Base-by-base conservation (phyloP, 345 rosid species). In the Eucalyptus cloeziana region DNA sequence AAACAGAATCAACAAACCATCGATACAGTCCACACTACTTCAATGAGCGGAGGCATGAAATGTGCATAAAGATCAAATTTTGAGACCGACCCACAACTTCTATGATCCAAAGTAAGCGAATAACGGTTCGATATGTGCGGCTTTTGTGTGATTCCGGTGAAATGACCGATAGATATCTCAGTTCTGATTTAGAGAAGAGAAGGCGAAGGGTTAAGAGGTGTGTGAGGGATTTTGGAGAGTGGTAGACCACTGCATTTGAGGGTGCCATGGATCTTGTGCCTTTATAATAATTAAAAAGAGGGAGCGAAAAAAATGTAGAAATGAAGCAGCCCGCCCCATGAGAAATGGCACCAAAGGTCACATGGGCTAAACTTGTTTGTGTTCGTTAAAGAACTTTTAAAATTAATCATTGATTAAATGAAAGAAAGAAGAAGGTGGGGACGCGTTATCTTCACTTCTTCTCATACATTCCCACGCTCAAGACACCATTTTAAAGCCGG, bases 281-380 rank as follows among this genome's bases (percentile, higher is more conserved):
- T 56, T 87, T 69, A 86, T 30, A 91, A 76, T 93, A 91, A 93
- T 94, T 89, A 89, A 87, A 85, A 25, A 71, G 87, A 71, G 45
- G 88, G 89, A 83, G 87, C n/a, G 47, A 87, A 86, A 40, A 81
- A 89, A 93, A 94, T 91, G 91, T 90, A 93, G 88, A 91, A 52
- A 76, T 52, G 89, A 91, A 91, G 96, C 83, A 37, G 83, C 83
- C 83, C 83, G 22, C 21, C 83, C 83, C 93, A 93, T 88, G 94
- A 91, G 95, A 95, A 95, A 89, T 91, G 94, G 95, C 92, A 87
- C 90, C 88, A 93, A 90, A 93, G 86, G 87, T 97, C 98, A 97
- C 99, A 96, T 96, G 99, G 98, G 89, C 88, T 60, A 92, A 95
- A 93, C 97, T 76, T 94, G 49, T 90, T 94, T 91, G 91, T 87